Evolutionary conservation across 208 protist genomes (phyloP).

Genomic region (Acanthamoeba royreba): DNA sequence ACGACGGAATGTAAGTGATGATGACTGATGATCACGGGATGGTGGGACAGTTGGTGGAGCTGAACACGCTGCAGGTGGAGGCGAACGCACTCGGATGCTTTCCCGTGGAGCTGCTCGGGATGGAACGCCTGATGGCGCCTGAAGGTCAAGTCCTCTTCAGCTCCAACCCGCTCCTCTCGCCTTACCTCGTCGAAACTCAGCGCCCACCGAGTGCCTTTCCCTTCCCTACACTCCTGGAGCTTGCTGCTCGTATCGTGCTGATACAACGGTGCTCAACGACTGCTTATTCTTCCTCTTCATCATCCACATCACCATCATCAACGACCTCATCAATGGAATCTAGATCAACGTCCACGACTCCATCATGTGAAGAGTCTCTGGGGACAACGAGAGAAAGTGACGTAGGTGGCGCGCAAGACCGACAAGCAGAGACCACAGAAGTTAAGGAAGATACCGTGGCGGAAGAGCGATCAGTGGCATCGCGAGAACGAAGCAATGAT

Average conservation of each 20-base stretch:
- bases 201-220: background rate
- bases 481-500: background rate
- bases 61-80: background rate
- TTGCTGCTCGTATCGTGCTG: background rate
- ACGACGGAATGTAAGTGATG: too few relatives aligned
- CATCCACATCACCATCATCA: background rate
- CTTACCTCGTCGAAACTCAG: background rate
- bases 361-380: too few relatives aligned
- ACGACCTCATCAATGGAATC: background rate
- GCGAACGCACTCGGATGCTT: background rate
- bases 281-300: background rate
- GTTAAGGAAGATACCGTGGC: too few relatives aligned
- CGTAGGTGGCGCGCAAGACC: too few relatives aligned
- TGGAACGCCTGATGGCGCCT: background rate
- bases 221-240: background rate
- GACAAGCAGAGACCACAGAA: too few relatives aligned
- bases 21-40: too few relatives aligned
- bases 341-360: too few relatives aligned
- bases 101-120: background rate
- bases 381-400: too few relatives aligned
- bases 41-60: background rate
- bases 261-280: background rate
- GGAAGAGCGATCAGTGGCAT: too few relatives aligned
- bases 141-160: background rate
- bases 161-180: background rate